A percentile compares a stretch with the other conserved stretches of the same genome.
Conservation (phyloP, 2,329 filamentous ascomycete genomes). For the Aspergillus uvarum region DNA sequence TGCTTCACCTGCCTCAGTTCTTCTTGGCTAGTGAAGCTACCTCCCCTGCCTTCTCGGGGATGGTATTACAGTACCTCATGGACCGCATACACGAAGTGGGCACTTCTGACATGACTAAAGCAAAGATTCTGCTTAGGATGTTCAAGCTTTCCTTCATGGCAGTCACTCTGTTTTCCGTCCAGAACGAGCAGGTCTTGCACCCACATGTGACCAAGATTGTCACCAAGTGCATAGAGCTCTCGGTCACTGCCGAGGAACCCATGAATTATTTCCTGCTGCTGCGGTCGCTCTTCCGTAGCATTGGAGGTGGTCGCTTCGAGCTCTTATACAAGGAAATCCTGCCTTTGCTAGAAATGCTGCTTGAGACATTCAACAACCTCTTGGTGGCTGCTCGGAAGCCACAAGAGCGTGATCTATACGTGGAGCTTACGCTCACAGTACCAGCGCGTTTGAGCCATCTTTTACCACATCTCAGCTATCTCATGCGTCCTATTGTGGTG, state of each 20-base stretch:
- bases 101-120: constrained; percentile 85
- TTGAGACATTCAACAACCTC: constrained; percentile 95
- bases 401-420: constrained; percentile 89
- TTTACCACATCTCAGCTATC: constrained; percentile 87
- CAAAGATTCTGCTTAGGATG: constrained; percentile 84
- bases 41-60: constrained; percentile 94
- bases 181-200: constrained; percentile 93
- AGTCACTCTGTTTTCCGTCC: constrained; percentile 87
- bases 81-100: constrained; percentile 93
- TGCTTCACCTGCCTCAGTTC: constrained; percentile 95
- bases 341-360: constrained; percentile 91
- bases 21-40: constrained; percentile 98
- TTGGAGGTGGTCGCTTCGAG: constrained; percentile 95
- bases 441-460: constrained; percentile 92
- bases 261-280: constrained; percentile 98
- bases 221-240: constrained; percentile 93
- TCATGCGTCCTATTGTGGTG: constrained; percentile 97
- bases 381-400: constrained; percentile 87
- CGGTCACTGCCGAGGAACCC: constrained; percentile 91
- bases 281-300: constrained; percentile 89
- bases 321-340: constrained; percentile 97
- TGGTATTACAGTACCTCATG: constrained; percentile 97
- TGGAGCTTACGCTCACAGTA: constrained; percentile 94
- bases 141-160: constrained; percentile 99
- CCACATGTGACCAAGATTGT: constrained; percentile 97